These are phyloP conservation scores for Termitomyces sp. DNA, from an alignment of 768 basidiomycete genomes.

Conservation along the genomic window DNA sequence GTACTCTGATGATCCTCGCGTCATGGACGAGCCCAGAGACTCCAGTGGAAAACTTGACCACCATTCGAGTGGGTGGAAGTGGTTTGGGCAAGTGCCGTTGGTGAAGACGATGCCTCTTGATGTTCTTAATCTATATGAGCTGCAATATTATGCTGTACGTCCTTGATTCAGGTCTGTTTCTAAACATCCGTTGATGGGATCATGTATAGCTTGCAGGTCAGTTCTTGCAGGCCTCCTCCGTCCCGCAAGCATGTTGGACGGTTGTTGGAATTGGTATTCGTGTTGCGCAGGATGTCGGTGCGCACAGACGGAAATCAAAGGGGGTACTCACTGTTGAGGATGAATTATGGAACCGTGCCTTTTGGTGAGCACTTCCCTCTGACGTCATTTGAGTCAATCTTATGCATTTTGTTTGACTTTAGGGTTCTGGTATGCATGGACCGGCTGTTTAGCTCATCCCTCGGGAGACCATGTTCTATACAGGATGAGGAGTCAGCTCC, in stretches of 20 bases:
- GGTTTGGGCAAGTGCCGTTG: conserved; percentile 62
- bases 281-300: conserved; percentile 77
- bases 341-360: conserved; percentile 73
- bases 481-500: conserved; percentile 75
- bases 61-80: conserved; percentile 62
- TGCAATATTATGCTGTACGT: conserved; percentile 64
- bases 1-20: conserved; percentile 54
- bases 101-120: conserved; percentile 55
- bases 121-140: conserved; percentile 64
- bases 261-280: conserved; percentile 69
- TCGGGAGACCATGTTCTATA: conserved; percentile 73
- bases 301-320: conserved; percentile 45
- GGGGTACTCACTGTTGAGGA: conserved; percentile 47
- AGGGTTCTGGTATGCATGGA: conserved; percentile 59
- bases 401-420: background rate
- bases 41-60: conserved; percentile 5
- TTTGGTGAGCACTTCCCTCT: conserved; percentile 40
- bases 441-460: conserved; percentile 42
- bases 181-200: too few species aligned
- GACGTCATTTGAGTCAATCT: background rate
- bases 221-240: conserved; percentile 54
- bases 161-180: background rate
- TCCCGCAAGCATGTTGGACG: conserved; percentile 66
- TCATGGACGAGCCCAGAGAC: conserved; percentile 26
- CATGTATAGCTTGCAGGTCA: conserved; percentile 42